Conservation (phyloP, 164 flowering plant genomes). For the Kingdonia uniflora region DNA sequence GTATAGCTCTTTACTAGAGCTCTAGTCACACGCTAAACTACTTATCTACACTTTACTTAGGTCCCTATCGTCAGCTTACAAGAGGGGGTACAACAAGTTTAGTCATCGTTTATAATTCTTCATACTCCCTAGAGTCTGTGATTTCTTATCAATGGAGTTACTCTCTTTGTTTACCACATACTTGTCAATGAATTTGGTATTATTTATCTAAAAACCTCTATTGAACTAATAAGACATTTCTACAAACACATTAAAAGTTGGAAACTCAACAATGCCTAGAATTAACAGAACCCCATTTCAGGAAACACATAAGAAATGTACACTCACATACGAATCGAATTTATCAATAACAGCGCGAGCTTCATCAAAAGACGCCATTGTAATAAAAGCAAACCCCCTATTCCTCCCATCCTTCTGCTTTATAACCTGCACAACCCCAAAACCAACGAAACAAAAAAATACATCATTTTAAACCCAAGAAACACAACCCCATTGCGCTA, state of each 20-base stretch:
- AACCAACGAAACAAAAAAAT: constrained; percentile 6
- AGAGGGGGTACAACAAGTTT: no score
- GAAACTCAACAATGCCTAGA: not conserved
- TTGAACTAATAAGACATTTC: not conserved
- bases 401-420: constrained; percentile 60
- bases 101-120: no score
- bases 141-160: no score
- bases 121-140: no score
- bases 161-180: no score
- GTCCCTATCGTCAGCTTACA: no score
- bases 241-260: not conserved
- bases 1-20: no score
- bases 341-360: constrained; percentile 64
- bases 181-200: no score
- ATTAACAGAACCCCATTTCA: constrained; percentile 1
- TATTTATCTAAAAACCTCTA: not conserved
- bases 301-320: not conserved
- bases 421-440: constrained; percentile 38
- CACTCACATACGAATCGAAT: constrained; percentile 51
- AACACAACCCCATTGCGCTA: not conserved
- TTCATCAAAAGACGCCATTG: constrained; percentile 58
- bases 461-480: constrained; percentile 3
- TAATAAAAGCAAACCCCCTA: constrained; percentile 71
- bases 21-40: no score
- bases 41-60: no score